These are phyloP conservation scores for Neonectria neomacrospora DNA, from an alignment of 2,329 filamentous ascomycete species.

Conservation along the genomic window DNA sequence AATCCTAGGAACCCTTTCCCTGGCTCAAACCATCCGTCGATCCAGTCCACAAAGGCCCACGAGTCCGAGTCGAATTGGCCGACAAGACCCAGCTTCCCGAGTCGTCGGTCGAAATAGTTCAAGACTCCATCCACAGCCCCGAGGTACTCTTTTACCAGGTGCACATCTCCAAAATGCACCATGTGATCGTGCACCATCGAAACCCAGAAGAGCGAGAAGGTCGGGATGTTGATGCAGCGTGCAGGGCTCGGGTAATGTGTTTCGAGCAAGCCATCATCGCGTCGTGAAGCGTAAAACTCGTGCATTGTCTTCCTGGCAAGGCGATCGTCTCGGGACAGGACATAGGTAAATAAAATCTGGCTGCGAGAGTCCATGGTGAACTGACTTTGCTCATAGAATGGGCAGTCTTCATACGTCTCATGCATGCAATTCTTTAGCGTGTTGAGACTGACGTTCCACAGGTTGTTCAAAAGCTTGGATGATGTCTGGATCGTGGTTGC, in stretches of 20 bases:
- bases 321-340: conserved; percentile 18
- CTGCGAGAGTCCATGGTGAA: conserved; percentile 26
- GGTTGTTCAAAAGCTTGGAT: conserved; percentile 3
- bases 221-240: conserved; percentile 21
- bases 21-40: conserved; percentile 11
- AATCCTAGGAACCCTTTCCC: conserved; percentile 19
- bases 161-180: conserved; percentile 24
- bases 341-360: conserved; percentile 20
- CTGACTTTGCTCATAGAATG: conserved; percentile 23
- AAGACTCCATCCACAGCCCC: conserved; percentile 19
- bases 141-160: conserved; percentile 17
- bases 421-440: conserved; percentile 22
- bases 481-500: conserved; percentile 9
- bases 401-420: conserved; percentile 22
- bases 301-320: conserved; percentile 24
- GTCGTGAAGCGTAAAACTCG: conserved; percentile 22
- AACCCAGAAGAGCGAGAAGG: conserved; percentile 23
- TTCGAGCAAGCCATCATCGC: conserved; percentile 21
- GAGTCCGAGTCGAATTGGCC: conserved; percentile 23
- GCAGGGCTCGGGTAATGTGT: conserved; percentile 18
- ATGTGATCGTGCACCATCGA: conserved; percentile 27
- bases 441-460: conserved; percentile 23
- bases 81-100: conserved; percentile 14
- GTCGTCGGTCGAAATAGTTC: conserved; percentile 15
- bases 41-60: conserved; percentile 22